phyloP scores from a whole-genome alignment of 2,329 filamentous ascomycete species.

The Colletotrichum theobromicola region DNA sequence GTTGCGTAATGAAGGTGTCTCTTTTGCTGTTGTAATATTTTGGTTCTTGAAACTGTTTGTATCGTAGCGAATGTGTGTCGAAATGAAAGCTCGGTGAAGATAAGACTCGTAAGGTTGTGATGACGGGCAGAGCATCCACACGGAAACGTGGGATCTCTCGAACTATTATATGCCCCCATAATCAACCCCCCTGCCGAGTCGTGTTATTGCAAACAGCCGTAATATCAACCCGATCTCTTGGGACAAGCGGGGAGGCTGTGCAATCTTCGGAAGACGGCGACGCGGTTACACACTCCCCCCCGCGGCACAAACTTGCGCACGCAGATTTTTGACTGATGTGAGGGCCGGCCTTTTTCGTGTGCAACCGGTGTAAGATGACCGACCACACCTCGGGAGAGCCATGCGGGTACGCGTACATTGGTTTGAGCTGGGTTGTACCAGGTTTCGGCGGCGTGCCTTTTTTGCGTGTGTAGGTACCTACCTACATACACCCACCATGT shows the following conservation, averaged over 20 bases:
- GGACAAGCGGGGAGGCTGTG: background rate
- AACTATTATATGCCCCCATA: background rate
- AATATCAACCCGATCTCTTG: background rate
- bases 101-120: background rate
- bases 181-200: background rate
- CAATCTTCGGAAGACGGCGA: background rate
- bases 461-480: background rate
- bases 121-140: background rate
- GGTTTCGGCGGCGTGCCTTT: background rate
- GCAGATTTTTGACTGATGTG: background rate
- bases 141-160: background rate
- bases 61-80: background rate
- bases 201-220: background rate
- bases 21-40: background rate
- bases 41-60: background rate
- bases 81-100: background rate
- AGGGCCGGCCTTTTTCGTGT: background rate
- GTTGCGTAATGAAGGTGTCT: background rate
- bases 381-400: background rate
- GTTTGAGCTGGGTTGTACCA: background rate
- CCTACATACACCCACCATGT: background rate
- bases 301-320: background rate
- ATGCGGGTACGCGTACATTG: background rate
- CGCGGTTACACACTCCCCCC: background rate
- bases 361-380: background rate